phyloP scores from a whole-genome alignment of 345 rosid genomes.

The Gossypioides kirkii region DNA sequence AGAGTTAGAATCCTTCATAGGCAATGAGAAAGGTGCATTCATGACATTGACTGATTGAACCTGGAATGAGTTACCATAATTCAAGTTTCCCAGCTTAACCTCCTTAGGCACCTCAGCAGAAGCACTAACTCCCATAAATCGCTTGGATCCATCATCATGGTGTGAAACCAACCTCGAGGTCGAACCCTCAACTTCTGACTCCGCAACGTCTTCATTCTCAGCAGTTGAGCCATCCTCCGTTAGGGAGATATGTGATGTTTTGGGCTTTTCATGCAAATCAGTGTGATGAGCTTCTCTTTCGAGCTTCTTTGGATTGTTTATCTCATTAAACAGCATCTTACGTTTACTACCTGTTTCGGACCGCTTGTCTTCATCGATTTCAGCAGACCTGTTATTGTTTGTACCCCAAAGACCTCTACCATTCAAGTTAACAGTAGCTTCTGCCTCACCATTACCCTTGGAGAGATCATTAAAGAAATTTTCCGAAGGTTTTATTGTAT shows the following conservation, averaged over 20 bases:
- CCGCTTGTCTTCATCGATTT: slow-evolving; percentile 51
- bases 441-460: slow-evolving; percentile 44
- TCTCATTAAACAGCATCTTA: slow-evolving; percentile 53
- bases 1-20: slow-evolving; percentile 49
- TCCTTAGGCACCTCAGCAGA: slow-evolving; percentile 48
- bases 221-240: slow-evolving; percentile 87
- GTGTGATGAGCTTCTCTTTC: slow-evolving; percentile 46
- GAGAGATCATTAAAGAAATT: slow-evolving; percentile 85
- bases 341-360: slow-evolving; percentile 56
- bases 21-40: slow-evolving; percentile 40
- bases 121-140: slow-evolving; percentile 32
- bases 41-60: slow-evolving; percentile 15
- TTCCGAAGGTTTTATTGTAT: slow-evolving; percentile 58
- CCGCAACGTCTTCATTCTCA: slow-evolving; percentile 94
- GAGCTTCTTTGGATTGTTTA: slow-evolving; percentile 50
- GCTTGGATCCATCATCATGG: slow-evolving; percentile 49
- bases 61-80: slow-evolving; percentile 6
- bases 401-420: slow-evolving; percentile 50
- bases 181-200: slow-evolving; percentile 88
- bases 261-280: slow-evolving; percentile 53
- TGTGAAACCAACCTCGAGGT: slow-evolving; percentile 45
- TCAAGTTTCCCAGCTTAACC: slow-evolving; percentile 15
- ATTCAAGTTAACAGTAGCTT: slow-evolving; percentile 44
- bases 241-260: slow-evolving; percentile 62
- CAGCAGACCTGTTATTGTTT: slow-evolving; percentile 34